Base-by-base conservation (phyloP, 306 rosid genomes). In the Leucaena leucocephala region DNA sequence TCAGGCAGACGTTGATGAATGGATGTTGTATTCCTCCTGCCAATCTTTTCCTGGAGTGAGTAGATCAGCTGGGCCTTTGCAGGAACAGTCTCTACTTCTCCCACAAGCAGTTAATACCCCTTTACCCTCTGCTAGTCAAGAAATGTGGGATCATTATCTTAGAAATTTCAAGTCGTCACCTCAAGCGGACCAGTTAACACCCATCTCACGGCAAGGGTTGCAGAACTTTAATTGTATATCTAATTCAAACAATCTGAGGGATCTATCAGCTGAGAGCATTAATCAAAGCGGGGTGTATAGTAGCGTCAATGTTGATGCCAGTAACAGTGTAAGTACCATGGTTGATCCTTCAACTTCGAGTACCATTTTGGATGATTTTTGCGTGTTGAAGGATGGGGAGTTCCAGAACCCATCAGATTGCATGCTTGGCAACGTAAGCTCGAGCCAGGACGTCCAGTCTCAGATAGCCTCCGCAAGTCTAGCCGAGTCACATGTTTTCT, bases 391-490 rank as follows among this genome's bases (percentile, higher is more conserved):
- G 81, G 85, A 82, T 22, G 79, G 81, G 3, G 81, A 88, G 8
- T 90, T 87, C 71, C 89, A 86, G 76, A 86, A 85, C 22, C 89
- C 83, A 33, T 85, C 91, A 0, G 89, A 90, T 63, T 91, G 89
- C 74, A 80, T 93, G 52, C 81, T 86, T 2, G 93, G 93, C 4
- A 93, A 90, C 88, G 81, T 93, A 77, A 89, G 96, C 79, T 86
- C 93, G 0, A 89, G 97, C 76, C 99, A 95, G 83, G 98, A 95
- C 84, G 90, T 92, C 27, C 99, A 95, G 78, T 93, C 99, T 39
- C 99, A 95, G 91, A 95, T 95, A 62, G 91, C 99, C 49, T 86
- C 93, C 0, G 93, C 86, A 16, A 91, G 98, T 77, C 85, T 93
- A 3, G 91, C 90, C 2, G 96, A 93, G 74, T 93, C 98, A 2